phyloP scores from a whole-genome alignment of 2,329 filamentous ascomycete genomes.

The Chrysosphaeria jannelii region DNA sequence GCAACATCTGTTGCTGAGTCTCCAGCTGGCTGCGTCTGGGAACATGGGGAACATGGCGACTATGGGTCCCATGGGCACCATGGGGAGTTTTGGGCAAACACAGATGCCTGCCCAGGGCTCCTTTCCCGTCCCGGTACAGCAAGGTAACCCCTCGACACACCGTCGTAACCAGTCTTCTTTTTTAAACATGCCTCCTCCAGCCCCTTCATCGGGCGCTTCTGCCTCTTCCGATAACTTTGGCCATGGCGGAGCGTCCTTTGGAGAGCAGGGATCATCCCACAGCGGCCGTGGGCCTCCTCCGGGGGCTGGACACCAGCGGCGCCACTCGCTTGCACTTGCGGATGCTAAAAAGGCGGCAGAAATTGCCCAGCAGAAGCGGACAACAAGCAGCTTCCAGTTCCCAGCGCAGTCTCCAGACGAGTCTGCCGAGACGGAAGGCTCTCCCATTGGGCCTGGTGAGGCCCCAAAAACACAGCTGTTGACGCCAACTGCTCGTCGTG shows the following conservation, averaged over 20 bases:
- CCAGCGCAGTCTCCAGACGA: conserved; percentile 34
- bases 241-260: conserved; percentile 27
- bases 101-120: too few species aligned
- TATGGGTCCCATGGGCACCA: too few species aligned
- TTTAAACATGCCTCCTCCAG: conserved; percentile 70
- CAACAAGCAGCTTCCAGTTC: conserved; percentile 83
- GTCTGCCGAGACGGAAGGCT: conserved; percentile 15
- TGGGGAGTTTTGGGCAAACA: too few species aligned
- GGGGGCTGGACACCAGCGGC: conserved; percentile 59
- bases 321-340: conserved; percentile 78
- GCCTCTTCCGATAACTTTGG: conserved; percentile 41
- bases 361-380: conserved; percentile 84
- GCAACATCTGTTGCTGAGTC: conserved; percentile 91
- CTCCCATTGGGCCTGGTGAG: conserved; percentile 24
- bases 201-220: conserved; percentile 72
- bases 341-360: conserved; percentile 97
- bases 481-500: conserved; percentile 19
- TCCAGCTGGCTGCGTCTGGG: conserved; percentile 45
- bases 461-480: too few species aligned
- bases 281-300: conserved; percentile 19
- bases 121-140: conserved; percentile 56
- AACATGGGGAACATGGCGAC: too few species aligned
- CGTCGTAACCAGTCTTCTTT: conserved; percentile 94
- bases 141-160: conserved; percentile 55
- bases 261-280: too few species aligned